Base-by-base conservation (phyloP, 1,284 basidiomycete species). In the Puccinia brachypodii region DNA sequence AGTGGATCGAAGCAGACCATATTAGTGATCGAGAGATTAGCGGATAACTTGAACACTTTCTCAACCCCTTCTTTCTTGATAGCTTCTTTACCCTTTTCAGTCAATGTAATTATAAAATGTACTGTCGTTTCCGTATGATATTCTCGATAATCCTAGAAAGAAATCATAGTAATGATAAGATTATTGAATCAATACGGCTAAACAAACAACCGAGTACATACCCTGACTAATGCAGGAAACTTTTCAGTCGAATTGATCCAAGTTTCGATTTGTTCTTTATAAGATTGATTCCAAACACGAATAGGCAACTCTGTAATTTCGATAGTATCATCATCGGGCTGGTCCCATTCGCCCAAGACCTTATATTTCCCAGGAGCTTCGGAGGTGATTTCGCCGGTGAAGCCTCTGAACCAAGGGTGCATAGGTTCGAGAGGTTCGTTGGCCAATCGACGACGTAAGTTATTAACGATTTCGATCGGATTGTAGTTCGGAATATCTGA, bases 1-100 rank as follows among this genome's bases (percentile, higher is more conserved):
- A 96, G 92, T 83, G 94, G 91, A 87, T 98, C 96, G 87, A 99
- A 99, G 87, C 94, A 95, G 11, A 99, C 98, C 97, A 99, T 98
- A 88, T 99, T 99, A 86, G 90, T 90, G 11, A 95, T 98, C 86
- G 90, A 92, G 86, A 98, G 88, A 85, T 94, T 93, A 62, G 89
- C 88, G 3, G 91, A 91, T 76, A 98, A 88, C 88, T 96, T 98
- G 91, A 99, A 98, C 86, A 91, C 94, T 86, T 96, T 95, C 47
- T 92, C 87, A 58, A 97, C 87, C 1, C 96, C 96, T 86, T 98
- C 94, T 80, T 90, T 90, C 85, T 95, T 94, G 1, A 95, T 94
- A 86, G 94, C 94, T 84, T 93, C 90, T 84, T 97, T 90, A 78
- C 92, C 92, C 84, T 92, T 92, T 74, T 92, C 90, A 8, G 89